phyloP scores from a whole-genome alignment of 2,329 filamentous ascomycete genomes.

The Pseudocercospora fijiensis region DNA sequence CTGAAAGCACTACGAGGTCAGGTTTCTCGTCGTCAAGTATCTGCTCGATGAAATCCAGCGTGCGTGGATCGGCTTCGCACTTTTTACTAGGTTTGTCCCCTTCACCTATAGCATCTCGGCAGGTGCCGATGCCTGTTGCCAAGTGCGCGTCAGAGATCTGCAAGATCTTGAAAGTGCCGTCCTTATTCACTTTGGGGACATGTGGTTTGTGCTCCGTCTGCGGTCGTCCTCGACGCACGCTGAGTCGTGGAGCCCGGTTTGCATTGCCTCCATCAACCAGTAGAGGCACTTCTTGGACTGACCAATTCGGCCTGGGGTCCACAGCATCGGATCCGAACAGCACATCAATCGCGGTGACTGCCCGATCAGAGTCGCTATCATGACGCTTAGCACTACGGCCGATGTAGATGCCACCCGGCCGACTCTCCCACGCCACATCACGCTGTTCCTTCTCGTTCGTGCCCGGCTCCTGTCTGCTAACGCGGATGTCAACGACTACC shows the following conservation, averaged over 20 bases:
- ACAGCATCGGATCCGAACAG: conserved; percentile 88
- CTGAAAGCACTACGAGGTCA: conserved; percentile 85
- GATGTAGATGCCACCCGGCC: conserved; percentile 78
- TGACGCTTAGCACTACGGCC: conserved; percentile 70
- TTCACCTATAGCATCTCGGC: conserved; percentile 74
- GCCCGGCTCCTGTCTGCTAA: conserved; percentile 70
- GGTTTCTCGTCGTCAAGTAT: conserved; percentile 91
- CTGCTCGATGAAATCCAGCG: conserved; percentile 80
- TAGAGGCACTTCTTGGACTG: conserved; percentile 70
- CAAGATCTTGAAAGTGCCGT: conserved; percentile 96
- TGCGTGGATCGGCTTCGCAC: conserved; percentile 89
- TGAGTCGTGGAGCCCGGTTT: conserved; percentile 70
- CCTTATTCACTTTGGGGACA: conserved; percentile 74
- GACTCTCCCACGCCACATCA: conserved; percentile 71
- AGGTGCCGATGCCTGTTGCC: conserved; percentile 81
- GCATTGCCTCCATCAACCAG: conserved; percentile 64
- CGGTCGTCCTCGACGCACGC: conserved; percentile 69
- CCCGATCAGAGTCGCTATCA: conserved; percentile 70
- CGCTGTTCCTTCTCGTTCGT: conserved; percentile 56
- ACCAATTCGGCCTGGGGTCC: conserved; percentile 84
- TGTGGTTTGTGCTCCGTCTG: conserved; percentile 58
- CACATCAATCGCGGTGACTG: conserved; percentile 79
- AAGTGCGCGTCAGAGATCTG: conserved; percentile 93
- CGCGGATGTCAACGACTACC: conserved; percentile 75
- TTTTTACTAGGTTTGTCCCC: conserved; percentile 40